Conservation (phyloP, 1,139 yeast genomes). For the Kluyveromyces sp. region DNA sequence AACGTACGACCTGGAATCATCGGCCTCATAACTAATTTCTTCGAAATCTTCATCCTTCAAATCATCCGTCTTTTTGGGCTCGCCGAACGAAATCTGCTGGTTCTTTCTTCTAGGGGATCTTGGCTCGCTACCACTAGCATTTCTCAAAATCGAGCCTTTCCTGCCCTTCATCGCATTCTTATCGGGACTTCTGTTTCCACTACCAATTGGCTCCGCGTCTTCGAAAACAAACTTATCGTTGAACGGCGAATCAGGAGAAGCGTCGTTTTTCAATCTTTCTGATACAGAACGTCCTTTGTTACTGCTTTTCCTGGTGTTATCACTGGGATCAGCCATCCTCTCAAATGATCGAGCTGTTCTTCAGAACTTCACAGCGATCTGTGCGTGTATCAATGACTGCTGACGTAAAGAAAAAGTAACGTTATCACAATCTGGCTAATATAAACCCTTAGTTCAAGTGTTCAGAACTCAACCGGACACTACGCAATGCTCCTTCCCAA, state of each 20-base stretch:
- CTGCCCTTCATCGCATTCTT: constrained; percentile 2
- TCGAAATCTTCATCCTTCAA: constrained; percentile 5
- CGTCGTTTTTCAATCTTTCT: constrained; percentile 10
- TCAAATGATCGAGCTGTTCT: no score
- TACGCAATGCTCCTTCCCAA: not conserved
- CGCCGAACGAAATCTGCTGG: constrained; percentile 5
- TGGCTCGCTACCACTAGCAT: not conserved
- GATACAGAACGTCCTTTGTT: not conserved
- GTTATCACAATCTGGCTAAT: not conserved
- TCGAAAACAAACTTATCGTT: constrained; percentile 27
- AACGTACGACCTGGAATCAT: constrained; percentile 23
- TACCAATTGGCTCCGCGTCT: constrained; percentile 12
- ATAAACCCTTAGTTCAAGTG: not conserved
- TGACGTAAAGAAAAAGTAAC: no score
- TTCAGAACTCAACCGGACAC: not conserved
- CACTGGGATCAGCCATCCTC: not conserved
- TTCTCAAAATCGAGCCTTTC: constrained; percentile 4
- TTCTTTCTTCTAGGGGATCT: not conserved
- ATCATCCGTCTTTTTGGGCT: not conserved
- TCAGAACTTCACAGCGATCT: not conserved
- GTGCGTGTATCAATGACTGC: no score
- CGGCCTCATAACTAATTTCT: constrained; percentile 11
- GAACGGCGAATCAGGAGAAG: constrained; percentile 21
- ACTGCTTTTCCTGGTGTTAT: not conserved
- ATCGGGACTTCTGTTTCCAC: not conserved